phyloP scores from a whole-genome alignment of 108 stramenopile species.

The Nitzschia putrida region DNA sequence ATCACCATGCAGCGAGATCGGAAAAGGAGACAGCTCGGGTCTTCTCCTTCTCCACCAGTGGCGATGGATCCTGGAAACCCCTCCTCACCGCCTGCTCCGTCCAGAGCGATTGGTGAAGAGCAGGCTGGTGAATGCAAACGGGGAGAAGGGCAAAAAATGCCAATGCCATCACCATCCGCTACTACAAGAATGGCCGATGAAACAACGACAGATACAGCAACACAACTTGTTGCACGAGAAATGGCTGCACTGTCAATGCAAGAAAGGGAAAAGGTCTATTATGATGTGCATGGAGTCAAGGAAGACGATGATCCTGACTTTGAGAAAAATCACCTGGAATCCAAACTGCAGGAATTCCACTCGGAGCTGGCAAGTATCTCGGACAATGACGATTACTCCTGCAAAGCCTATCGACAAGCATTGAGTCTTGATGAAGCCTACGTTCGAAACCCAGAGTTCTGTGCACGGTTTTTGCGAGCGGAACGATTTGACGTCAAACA shows the following conservation, averaged over 20 bases:
- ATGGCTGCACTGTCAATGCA: slow-evolving; percentile 13
- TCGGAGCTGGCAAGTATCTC: background rate
- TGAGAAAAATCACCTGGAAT: background rate
- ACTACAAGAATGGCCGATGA: too few species aligned
- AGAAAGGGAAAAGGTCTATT: slow-evolving; percentile 21
- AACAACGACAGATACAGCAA: background rate
- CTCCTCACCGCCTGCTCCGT: too few species aligned
- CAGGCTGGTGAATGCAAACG: too few species aligned
- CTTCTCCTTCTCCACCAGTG: too few species aligned
- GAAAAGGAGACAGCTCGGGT: too few species aligned
- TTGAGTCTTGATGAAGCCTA: slow-evolving; percentile 19
- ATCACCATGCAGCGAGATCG: too few species aligned
- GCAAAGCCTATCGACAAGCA: slow-evolving; percentile 2
- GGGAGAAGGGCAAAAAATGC: too few species aligned
- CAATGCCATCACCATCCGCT: too few species aligned
- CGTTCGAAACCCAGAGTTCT: slow-evolving; percentile 27
- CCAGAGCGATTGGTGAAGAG: too few species aligned
- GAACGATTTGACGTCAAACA: slow-evolving; percentile 34
- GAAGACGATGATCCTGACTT: background rate
- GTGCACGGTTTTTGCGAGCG: slow-evolving; percentile 39
- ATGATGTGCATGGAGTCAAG: slow-evolving; percentile 34
- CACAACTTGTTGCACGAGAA: slow-evolving; percentile 4
- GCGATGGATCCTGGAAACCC: too few species aligned
- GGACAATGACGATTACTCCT: background rate
- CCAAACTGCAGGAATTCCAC: background rate